These are phyloP conservation scores for Yarrowia divulgata DNA, from an alignment of 805 yeast genomes.

Conservation along the genomic window DNA sequence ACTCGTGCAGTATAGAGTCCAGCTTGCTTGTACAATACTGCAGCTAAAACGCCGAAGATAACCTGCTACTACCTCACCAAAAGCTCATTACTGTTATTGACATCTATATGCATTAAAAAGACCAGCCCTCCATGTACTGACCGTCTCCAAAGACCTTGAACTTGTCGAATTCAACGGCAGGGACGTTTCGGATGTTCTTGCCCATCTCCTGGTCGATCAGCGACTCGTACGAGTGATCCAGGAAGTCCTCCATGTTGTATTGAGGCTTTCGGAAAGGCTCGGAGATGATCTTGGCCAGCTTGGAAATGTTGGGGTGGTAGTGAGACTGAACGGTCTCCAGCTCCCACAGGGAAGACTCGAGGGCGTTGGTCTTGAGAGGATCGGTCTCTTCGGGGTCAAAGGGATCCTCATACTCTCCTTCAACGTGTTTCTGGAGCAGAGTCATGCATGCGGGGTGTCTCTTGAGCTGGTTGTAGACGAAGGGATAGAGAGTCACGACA, in stretches of 20 bases:
- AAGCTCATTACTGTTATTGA: too few relatives aligned
- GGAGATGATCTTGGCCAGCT: slow-evolving; percentile 83
- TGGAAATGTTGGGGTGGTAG: slow-evolving; percentile 94
- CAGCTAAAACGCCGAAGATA: too few relatives aligned
- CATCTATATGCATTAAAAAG: slow-evolving; percentile 31
- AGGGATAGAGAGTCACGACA: slow-evolving; percentile 85
- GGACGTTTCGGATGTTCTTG: slow-evolving; percentile 51
- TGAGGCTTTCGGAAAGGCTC: slow-evolving; percentile 89
- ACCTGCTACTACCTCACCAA: too few relatives aligned
- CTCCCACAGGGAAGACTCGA: slow-evolving; percentile 92
- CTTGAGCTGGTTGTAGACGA: slow-evolving; percentile 84
- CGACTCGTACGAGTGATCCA: slow-evolving; percentile 85
- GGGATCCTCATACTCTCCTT: slow-evolving; percentile 64
- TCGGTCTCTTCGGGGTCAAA: slow-evolving; percentile 68
- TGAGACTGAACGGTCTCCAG: slow-evolving; percentile 78
- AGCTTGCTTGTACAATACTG: too few relatives aligned
- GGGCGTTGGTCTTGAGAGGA: slow-evolving; percentile 80
- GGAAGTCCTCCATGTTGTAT: slow-evolving; percentile 91
- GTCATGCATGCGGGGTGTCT: slow-evolving; percentile 95
- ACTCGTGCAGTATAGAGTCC: too few relatives aligned
- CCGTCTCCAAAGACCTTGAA: slow-evolving; percentile 43
- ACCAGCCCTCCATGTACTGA: slow-evolving; percentile 42
- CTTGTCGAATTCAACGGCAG: slow-evolving; percentile 70
- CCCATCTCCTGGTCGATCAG: slow-evolving; percentile 61
- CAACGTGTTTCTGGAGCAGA: slow-evolving; percentile 65